These are phyloP conservation scores for Sphaerulina populicola DNA, from an alignment of 2,329 filamentous ascomycete genomes.

Conservation along the genomic window DNA sequence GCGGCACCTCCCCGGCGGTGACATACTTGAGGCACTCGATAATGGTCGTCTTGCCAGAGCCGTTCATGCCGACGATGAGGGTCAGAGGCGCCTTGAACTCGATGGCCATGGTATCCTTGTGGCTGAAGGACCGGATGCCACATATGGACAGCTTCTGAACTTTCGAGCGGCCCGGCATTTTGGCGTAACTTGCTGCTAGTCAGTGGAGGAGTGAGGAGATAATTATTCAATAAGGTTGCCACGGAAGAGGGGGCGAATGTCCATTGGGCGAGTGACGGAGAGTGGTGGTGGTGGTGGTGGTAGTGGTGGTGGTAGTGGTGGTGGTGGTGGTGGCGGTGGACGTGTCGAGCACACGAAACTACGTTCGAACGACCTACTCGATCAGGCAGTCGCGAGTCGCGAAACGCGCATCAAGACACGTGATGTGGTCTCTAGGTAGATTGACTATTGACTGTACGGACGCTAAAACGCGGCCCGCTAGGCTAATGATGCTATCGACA, in stretches of 20 bases:
- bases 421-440: too few relatives aligned
- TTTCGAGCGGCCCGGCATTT: conserved; percentile 42
- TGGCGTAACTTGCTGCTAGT: conserved; percentile 4
- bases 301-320: too few relatives aligned
- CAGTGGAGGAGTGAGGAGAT: not conserved
- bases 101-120: conserved; percentile 65
- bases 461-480: too few relatives aligned
- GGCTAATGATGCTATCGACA: too few relatives aligned
- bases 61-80: conserved; percentile 93
- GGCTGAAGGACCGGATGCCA: conserved; percentile 81
- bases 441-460: too few relatives aligned
- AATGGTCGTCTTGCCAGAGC: conserved; percentile 96
- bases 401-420: too few relatives aligned
- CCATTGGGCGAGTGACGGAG: not conserved
- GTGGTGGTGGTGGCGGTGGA: too few relatives aligned
- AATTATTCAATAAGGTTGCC: not conserved
- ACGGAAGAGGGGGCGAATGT: not conserved
- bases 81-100: conserved; percentile 85
- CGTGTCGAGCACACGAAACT: too few relatives aligned
- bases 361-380: too few relatives aligned
- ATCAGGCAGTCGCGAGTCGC: too few relatives aligned
- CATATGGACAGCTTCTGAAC: conserved; percentile 84
- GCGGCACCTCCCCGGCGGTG: conserved; percentile 85
- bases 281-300: not conserved
- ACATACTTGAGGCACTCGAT: conserved; percentile 98